A percentile compares a stretch with the other conserved stretches of the same genome.
Evolutionary conservation across 2,329 filamentous ascomycete genomes (phyloP).

Genomic region (Stachybotrys echinatus): DNA sequence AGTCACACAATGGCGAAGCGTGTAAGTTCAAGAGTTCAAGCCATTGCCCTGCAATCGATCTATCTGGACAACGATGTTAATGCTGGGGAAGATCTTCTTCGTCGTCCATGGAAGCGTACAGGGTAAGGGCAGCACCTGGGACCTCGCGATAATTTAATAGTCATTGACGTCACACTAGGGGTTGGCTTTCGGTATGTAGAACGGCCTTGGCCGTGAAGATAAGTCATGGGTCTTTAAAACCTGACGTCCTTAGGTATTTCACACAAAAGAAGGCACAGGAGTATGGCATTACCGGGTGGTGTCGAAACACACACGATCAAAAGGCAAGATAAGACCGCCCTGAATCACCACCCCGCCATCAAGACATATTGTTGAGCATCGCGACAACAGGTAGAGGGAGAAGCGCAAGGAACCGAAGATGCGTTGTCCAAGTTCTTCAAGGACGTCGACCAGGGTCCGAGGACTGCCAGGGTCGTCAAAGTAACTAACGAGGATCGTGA

Average conservation of each 20-base stretch:
- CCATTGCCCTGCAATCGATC: not conserved
- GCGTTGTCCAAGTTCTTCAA: conserved; percentile 65
- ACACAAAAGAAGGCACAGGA: conserved; percentile 45
- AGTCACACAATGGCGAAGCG: conserved; percentile 24
- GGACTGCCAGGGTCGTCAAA: conserved; percentile 65
- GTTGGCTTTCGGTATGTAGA: conserved; percentile 47
- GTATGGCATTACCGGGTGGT: conserved; percentile 54
- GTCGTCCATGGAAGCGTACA: conserved; percentile 62
- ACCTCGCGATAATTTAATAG: not conserved
- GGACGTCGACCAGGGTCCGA: conserved; percentile 70
- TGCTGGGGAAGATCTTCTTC: conserved; percentile 63
- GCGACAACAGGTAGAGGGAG: conserved; percentile 69
- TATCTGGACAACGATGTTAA: too few species aligned
- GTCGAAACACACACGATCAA: conserved; percentile 50
- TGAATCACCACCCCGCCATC: not conserved
- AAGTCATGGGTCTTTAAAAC: too few species aligned
- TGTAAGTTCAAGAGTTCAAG: conserved; percentile 17
- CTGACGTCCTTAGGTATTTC: conserved; percentile 39
- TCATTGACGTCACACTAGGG: conserved; percentile 33
- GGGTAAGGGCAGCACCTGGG: conserved; percentile 39
- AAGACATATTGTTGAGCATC: not conserved
- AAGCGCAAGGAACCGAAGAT: conserved; percentile 71
- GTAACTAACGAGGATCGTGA: conserved; percentile 66
- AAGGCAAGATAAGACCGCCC: conserved; percentile 33
- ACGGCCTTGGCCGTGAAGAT: not conserved